phyloP scores from a whole-genome alignment of 768 basidiomycete genomes.

The Lactarius trivialis region DNA sequence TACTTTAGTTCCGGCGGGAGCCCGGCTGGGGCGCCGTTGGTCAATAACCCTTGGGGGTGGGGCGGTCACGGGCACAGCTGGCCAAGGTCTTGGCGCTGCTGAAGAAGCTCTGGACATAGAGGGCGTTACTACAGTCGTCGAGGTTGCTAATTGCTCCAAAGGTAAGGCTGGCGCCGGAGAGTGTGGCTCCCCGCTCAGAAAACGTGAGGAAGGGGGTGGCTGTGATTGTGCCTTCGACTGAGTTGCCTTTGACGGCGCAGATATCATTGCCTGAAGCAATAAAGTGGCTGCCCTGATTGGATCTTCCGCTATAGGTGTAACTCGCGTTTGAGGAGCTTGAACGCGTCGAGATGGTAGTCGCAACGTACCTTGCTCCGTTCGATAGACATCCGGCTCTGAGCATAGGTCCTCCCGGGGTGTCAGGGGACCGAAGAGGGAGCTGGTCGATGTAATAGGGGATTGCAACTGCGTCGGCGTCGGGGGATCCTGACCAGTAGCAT shows the following conservation, averaged over 20 bases:
- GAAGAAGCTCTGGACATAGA: conserved; percentile 11
- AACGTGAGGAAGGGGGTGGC: background rate
- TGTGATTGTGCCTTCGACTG: conserved; percentile 9
- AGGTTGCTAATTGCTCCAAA: background rate
- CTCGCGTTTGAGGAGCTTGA: conserved; percentile 8
- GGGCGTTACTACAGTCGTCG: background rate
- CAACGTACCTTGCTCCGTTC: conserved; percentile 22
- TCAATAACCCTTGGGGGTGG: conserved; percentile 20
- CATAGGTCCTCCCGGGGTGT: conserved; percentile 31
- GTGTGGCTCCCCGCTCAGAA: background rate
- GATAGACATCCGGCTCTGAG: conserved; percentile 33
- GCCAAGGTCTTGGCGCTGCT: background rate
- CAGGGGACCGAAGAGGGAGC: conserved; percentile 29
- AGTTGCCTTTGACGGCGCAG: conserved; percentile 8
- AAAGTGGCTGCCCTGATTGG: conserved; percentile 23
- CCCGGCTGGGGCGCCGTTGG: conserved; percentile 16
- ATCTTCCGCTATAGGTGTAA: conserved; percentile 20
- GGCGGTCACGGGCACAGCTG: background rate
- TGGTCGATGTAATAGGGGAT: conserved; percentile 18
- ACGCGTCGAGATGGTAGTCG: background rate
- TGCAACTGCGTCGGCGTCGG: conserved; percentile 20
- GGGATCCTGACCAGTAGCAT: conserved; percentile 23
- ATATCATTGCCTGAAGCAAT: conserved; percentile 15
- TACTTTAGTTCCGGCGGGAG: conserved; percentile 11
- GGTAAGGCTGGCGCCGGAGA: background rate